Conservation (phyloP, 306 rosid genomes). For the Ormosia emarginata region DNA sequence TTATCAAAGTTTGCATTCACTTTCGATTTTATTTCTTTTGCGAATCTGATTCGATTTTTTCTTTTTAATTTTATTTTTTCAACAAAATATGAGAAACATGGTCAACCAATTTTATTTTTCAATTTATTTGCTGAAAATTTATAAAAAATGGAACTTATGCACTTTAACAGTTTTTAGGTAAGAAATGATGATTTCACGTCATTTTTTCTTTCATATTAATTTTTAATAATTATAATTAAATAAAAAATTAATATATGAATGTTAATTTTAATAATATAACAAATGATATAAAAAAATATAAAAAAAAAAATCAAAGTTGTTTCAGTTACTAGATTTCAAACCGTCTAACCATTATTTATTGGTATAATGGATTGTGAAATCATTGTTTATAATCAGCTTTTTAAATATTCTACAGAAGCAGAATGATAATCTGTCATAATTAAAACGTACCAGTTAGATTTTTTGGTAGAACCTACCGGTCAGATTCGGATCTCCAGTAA, state of each 20-base stretch:
- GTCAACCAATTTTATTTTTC: neutral
- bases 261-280: too few relatives aligned
- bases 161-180: slow-evolving; percentile 31
- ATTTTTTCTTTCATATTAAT: too few relatives aligned
- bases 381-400: slow-evolving; percentile 7
- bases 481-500: neutral
- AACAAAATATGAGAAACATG: neutral
- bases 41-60: slow-evolving; percentile 13
- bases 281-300: too few relatives aligned
- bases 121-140: neutral
- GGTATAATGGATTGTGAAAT: neutral
- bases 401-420: neutral
- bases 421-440: neutral
- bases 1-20: slow-evolving; percentile 1
- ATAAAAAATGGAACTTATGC: neutral
- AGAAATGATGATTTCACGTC: too few relatives aligned
- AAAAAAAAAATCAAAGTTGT: too few relatives aligned
- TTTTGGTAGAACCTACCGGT: neutral
- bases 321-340: slow-evolving; percentile 10
- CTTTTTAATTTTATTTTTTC: neutral
- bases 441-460: neutral
- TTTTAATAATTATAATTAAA: too few relatives aligned
- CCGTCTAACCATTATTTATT: neutral
- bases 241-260: too few relatives aligned
- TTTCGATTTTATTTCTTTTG: neutral